Conservation (phyloP, 2,329 filamentous ascomycete genomes). For the Teratosphaeria viscida region DNA sequence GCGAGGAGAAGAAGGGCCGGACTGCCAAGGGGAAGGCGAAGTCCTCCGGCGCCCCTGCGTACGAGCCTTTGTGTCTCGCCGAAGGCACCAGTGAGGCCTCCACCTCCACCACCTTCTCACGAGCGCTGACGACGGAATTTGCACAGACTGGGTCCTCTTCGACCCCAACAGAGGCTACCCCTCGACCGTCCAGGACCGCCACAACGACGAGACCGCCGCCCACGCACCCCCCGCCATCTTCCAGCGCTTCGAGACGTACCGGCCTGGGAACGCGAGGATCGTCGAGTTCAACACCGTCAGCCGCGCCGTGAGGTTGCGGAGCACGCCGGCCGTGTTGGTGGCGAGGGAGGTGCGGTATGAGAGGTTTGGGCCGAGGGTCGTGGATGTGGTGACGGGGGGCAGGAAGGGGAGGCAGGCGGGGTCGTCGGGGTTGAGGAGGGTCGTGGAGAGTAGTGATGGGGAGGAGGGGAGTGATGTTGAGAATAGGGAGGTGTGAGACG, state of each 20-base stretch:
- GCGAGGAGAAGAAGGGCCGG: neutral
- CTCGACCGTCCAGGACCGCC: neutral
- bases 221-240: constrained; percentile 2
- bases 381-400: constrained; percentile 3
- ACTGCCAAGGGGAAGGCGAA: neutral
- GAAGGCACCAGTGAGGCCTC: constrained; percentile 2
- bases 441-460: neutral
- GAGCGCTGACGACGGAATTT: neutral
- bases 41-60: neutral
- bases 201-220: neutral
- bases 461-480: neutral
- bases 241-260: constrained; percentile 6
- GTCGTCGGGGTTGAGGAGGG: neutral
- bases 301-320: constrained; percentile 6
- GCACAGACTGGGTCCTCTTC: constrained; percentile 19
- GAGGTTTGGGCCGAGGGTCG: constrained; percentile 10
- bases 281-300: constrained; percentile 13
- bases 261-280: constrained; percentile 13
- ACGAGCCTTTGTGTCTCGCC: constrained; percentile 2
- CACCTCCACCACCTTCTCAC: neutral
- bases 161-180: constrained; percentile 12
- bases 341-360: constrained; percentile 11
- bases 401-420: neutral
- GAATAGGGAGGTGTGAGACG: neutral
- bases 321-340: constrained; percentile 5